These are phyloP conservation scores for Pholiota adiposa DNA, from an alignment of 1,284 basidiomycete genomes.

Conservation along the genomic window DNA sequence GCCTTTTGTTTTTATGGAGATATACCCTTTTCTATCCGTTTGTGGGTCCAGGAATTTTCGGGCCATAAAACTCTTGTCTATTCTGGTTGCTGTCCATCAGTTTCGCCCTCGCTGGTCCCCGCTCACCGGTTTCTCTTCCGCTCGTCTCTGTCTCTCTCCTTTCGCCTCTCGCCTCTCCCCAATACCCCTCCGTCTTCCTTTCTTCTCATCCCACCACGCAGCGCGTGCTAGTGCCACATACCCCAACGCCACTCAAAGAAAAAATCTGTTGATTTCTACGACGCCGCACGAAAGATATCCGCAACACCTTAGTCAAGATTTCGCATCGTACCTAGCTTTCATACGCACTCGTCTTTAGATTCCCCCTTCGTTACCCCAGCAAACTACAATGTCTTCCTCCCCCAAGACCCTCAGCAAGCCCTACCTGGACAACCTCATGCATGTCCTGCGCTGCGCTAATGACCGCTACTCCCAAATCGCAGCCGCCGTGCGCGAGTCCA, in stretches of 20 bases:
- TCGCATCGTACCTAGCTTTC: neutral
- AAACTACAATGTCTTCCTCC: constrained; percentile 23
- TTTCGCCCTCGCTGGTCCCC: constrained; percentile 14
- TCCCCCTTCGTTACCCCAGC: neutral
- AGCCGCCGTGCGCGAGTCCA: constrained; percentile 34
- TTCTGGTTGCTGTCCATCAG: neutral
- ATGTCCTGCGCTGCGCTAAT: constrained; percentile 46
- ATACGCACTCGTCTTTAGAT: neutral
- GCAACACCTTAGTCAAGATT: neutral
- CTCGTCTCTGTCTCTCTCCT: constrained; percentile 2
- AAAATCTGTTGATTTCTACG: neutral
- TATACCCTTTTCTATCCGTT: constrained; percentile 17
- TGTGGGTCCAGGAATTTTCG: constrained; percentile 32
- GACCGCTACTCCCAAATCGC: constrained; percentile 42
- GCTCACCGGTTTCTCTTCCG: constrained; percentile 12
- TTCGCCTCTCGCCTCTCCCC: neutral
- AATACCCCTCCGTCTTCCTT: neutral
- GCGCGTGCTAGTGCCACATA: constrained; percentile 16
- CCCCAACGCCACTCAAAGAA: neutral
- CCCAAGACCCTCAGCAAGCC: constrained; percentile 29
- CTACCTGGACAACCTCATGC: constrained; percentile 36
- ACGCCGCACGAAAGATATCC: neutral
- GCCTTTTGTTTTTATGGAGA: constrained; percentile 10
- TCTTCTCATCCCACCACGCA: constrained; percentile 16
- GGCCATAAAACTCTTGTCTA: constrained; percentile 24